Evolutionary conservation across 2,329 filamentous ascomycete species (phyloP).

Genomic region (Neonectria magnoliae): DNA sequence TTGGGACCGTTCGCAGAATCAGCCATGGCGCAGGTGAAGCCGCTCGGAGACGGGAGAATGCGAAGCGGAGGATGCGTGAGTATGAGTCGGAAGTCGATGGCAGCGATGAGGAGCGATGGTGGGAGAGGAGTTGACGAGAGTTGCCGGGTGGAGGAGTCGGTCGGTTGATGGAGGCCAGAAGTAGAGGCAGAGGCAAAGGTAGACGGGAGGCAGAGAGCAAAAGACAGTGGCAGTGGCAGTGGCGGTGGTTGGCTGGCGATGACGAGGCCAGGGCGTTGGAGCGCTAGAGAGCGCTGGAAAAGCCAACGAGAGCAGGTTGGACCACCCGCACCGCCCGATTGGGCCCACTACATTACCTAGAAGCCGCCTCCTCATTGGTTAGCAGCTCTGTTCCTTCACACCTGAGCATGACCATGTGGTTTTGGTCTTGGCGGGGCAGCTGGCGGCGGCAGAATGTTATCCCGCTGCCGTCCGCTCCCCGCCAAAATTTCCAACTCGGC

Average conservation of each 20-base stretch:
- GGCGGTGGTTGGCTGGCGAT: constrained; percentile 41
- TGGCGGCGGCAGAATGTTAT: constrained; percentile 22
- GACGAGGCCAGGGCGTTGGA: constrained; percentile 39
- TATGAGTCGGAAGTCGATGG: constrained; percentile 13
- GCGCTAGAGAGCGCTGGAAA: constrained; percentile 22
- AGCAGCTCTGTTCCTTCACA: background rate
- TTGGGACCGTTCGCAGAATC: constrained; percentile 75
- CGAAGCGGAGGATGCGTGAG: background rate
- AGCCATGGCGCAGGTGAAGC: constrained; percentile 47
- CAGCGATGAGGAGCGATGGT: constrained; percentile 5
- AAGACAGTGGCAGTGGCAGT: constrained; percentile 12
- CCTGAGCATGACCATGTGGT: constrained; percentile 4
- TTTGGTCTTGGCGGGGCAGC: constrained; percentile 23
- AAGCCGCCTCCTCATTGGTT: constrained; percentile 22
- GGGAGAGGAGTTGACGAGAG: constrained; percentile 21
- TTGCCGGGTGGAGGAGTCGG: constrained; percentile 37
- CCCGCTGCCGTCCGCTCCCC: constrained; percentile 37
- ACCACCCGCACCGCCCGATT: constrained; percentile 2
- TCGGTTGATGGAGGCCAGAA: constrained; percentile 26
- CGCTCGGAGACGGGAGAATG: constrained; percentile 7
- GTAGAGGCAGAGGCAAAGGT: constrained; percentile 24
- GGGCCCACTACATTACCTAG: constrained; percentile 5
- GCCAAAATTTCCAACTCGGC: constrained; percentile 47
- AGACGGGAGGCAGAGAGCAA: constrained; percentile 13
- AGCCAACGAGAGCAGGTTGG: constrained; percentile 11